Percentiles rank a stretch among this genome's conserved stretches.
phyloP scores from a whole-genome alignment of 768 basidiomycete species.

The Rhodotorula diobovata region DNA sequence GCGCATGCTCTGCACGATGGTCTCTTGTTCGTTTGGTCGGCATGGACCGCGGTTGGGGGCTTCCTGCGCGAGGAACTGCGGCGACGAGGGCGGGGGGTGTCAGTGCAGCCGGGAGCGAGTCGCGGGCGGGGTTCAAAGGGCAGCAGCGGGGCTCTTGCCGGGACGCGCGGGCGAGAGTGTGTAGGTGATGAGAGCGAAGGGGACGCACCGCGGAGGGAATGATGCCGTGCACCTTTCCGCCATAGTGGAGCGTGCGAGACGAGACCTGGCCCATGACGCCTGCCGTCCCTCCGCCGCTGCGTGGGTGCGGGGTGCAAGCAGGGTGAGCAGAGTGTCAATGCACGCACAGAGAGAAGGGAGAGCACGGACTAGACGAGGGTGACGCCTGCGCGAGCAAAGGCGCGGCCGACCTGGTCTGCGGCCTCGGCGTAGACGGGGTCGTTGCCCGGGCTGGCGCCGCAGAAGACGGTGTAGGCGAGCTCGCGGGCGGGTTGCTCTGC shows the following conservation, averaged over 20 bases:
- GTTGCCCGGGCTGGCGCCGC: slow-evolving; percentile 69
- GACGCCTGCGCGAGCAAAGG: slow-evolving; percentile 44
- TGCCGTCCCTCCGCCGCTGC: slow-evolving; percentile 37
- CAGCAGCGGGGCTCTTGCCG: no score
- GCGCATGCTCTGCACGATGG: slow-evolving; percentile 56
- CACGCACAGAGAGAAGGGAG: background rate
- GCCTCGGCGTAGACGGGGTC: slow-evolving; percentile 61
- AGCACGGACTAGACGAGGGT: slow-evolving; percentile 44
- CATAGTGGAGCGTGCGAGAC: slow-evolving; percentile 37
- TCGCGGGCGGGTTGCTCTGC: background rate
- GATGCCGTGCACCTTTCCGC: slow-evolving; percentile 49
- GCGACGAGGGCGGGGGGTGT: background rate
- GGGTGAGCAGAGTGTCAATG: no score
- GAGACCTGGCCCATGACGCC: slow-evolving; percentile 43
- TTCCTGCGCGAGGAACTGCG: slow-evolving; percentile 14
- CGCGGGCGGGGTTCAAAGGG: no score
- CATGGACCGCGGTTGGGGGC: slow-evolving; percentile 13
- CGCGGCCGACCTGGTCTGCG: slow-evolving; percentile 52
- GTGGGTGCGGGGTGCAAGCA: background rate
- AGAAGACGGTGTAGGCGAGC: slow-evolving; percentile 58
- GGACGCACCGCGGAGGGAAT: slow-evolving; percentile 45
- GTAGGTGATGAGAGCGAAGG: background rate
- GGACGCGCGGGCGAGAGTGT: no score
- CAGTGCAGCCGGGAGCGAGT: background rate
- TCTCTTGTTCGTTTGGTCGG: slow-evolving; percentile 11